Base-by-base conservation (phyloP, 1,284 basidiomycete genomes). In the Naganishia albida region DNA sequence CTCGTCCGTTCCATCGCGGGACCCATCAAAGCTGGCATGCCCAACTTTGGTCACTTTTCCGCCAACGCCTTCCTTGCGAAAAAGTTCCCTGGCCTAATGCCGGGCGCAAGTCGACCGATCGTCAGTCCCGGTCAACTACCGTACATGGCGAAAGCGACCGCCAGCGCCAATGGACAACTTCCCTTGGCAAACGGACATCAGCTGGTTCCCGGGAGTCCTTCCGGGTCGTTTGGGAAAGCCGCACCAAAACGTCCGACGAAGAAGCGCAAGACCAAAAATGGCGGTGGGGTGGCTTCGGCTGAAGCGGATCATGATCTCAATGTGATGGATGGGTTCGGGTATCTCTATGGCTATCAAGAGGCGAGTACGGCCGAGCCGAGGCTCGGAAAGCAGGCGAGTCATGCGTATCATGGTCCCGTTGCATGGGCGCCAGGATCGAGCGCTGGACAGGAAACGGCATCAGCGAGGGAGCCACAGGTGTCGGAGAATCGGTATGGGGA, bases 181-280 rank as follows among this genome's bases (percentile, higher is more conserved):
- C 2, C 46, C 7, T 20, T 12, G 3, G 23, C 46, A 7, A 12
- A 48, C 7, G 10, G n/a, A 48, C 46, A 48, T 7, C 28, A 53
- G 3, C n/a, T 23, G 20, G 46, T 38, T 3, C 10, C n/a, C n/a
- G 20, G n/a, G 28, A 60, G 46, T 26, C 43, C 46, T 3, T 30
- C 54, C 7, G 16, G 26, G 39, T 44, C 43, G n/a, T 56, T 40
- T 28, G 40, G 39, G 7, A 56, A 56, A 44, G 34, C 34, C 39
- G 44, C 30, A 23, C 30, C 46, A 3, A 49, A 60, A 26, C 57
- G 57, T 7, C 28, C 48, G 23, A 39, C 46, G 23, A 60, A 60
- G 38, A 60, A 60, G 26, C 57, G 57, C n/a, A 60, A 60, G 49
- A 49, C 57, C 26, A 60, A 60, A 38, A 49, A 49, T 26, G 57